Percentiles rank a stretch among this genome's conserved stretches.
Evolutionary conservation across 2,329 filamentous ascomycete genomes (phyloP).

Genomic region (Fusarium marasasianum): DNA sequence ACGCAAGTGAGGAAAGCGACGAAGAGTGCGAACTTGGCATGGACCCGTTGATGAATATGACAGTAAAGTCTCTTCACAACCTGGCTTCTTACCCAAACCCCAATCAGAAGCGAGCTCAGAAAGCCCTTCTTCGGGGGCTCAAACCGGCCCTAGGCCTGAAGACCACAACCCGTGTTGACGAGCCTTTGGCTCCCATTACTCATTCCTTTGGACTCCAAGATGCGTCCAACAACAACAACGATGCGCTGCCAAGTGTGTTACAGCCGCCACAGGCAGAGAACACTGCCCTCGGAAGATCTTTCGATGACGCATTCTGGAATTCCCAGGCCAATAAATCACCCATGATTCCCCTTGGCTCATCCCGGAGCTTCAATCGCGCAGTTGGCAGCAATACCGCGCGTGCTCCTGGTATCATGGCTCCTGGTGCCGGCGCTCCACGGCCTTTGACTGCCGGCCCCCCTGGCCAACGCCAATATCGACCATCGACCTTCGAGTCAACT

Average conservation of each 20-base stretch:
- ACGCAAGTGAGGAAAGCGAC: constrained; percentile 44
- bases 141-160: constrained; percentile 37
- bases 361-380: constrained; percentile 17
- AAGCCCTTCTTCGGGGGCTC: constrained; percentile 51
- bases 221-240: constrained; percentile 7
- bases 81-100: constrained; percentile 66
- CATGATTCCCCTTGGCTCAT: constrained; percentile 7
- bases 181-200: constrained; percentile 11
- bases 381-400: constrained; percentile 24
- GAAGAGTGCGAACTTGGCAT: constrained; percentile 43
- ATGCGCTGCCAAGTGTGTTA: background rate
- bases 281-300: background rate
- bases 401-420: constrained; percentile 31
- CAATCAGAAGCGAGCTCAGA: constrained; percentile 61
- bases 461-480: constrained; percentile 60
- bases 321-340: constrained; percentile 1
- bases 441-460: constrained; percentile 65
- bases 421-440: constrained; percentile 55
- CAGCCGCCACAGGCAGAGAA: constrained; percentile 22
- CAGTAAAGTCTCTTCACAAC: constrained; percentile 61
- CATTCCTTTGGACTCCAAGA: constrained; percentile 11
- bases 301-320: constrained; percentile 21
- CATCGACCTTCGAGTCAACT: constrained; percentile 54
- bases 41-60: constrained; percentile 50
- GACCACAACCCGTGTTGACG: constrained; percentile 15